A percentile compares a stretch with the other conserved stretches of the same genome.
Evolutionary conservation across 2,329 filamentous ascomycete genomes (phyloP).

Genomic region (Trichophyton equinum): DNA sequence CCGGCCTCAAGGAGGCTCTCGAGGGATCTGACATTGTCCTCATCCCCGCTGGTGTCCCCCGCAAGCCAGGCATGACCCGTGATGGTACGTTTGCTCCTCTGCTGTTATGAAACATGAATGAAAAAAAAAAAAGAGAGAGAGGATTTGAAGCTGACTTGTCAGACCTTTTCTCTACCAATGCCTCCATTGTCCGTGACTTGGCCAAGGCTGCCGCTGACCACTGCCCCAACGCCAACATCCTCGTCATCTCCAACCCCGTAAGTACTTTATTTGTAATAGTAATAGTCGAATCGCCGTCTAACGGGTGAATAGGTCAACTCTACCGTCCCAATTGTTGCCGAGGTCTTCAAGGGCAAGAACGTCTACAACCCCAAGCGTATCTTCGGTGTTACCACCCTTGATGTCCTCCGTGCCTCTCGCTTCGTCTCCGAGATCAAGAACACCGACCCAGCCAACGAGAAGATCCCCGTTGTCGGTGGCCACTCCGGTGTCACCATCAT

Average conservation of each 20-base stretch:
- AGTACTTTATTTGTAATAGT: conserved; percentile 16
- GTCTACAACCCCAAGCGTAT: conserved; percentile 99
- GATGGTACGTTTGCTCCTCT: conserved; percentile 46
- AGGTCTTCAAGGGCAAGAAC: conserved; percentile 87
- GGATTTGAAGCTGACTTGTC: neutral
- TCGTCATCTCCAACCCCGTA: conserved; percentile 96
- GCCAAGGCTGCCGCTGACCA: conserved; percentile 87
- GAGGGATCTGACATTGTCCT: conserved; percentile 86
- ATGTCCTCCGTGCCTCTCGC: conserved; percentile 92
- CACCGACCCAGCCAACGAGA: conserved; percentile 82
- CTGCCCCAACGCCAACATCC: conserved; percentile 82
- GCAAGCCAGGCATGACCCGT: conserved; percentile 99
- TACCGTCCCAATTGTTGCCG: conserved; percentile 91
- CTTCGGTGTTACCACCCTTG: conserved; percentile 98
- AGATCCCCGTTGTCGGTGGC: conserved; percentile 90
- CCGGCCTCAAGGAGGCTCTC: conserved; percentile 65
- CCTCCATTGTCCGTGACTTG: conserved; percentile 95
- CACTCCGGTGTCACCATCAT: conserved; percentile 98
- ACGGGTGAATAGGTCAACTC: conserved; percentile 61
- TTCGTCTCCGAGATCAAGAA: conserved; percentile 93
- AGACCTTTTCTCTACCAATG: conserved; percentile 99
- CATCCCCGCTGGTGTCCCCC: conserved; percentile 95
- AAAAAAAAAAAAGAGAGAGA: neutral
- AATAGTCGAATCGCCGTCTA: neutral
- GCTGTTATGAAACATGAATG: neutral